phyloP scores from a whole-genome alignment of 2,329 filamentous ascomycete species.

The Paecilomyces dactylethromorphus region DNA sequence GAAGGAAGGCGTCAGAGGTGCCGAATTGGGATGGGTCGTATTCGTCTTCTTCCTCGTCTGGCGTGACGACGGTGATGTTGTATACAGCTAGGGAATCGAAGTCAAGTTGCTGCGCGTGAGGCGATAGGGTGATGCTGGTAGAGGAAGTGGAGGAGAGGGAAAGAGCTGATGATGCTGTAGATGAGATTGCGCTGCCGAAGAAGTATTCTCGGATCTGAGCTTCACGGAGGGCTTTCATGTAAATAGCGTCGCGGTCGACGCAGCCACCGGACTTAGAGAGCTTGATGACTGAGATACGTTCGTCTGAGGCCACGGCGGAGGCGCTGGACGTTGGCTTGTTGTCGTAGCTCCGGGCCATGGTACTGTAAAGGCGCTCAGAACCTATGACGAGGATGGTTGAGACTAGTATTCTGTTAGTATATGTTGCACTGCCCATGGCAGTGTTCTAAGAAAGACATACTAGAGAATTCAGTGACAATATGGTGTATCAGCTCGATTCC shows the following conservation, averaged over 20 bases:
- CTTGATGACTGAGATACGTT: conserved; percentile 67
- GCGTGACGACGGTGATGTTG: conserved; percentile 55
- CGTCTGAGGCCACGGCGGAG: conserved; percentile 46
- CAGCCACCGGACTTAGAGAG: conserved; percentile 83
- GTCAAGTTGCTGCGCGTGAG: conserved; percentile 78
- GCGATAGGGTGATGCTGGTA: conserved; percentile 64
- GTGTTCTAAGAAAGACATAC: conserved; percentile 30
- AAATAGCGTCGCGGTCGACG: conserved; percentile 65
- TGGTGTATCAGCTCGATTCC: conserved; percentile 75
- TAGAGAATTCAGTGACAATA: conserved; percentile 63
- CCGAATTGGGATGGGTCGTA: conserved; percentile 29
- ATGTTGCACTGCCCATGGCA: background rate
- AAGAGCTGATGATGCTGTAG: conserved; percentile 28
- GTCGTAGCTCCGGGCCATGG: conserved; percentile 65
- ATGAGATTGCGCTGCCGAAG: conserved; percentile 62
- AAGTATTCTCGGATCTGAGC: conserved; percentile 86
- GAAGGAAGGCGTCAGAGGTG: conserved; percentile 28
- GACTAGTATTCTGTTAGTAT: conserved; percentile 40
- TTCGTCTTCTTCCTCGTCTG: conserved; percentile 45
- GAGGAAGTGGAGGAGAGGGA: conserved; percentile 27
- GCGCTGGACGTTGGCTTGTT: conserved; percentile 41
- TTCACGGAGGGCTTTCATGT: conserved; percentile 67
- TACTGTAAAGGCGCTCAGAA: conserved; percentile 66
- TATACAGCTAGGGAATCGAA: conserved; percentile 71
- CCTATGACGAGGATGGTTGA: conserved; percentile 79